phyloP scores from a whole-genome alignment of 495 filamentous ascomycete genomes.

The Aspergillus sparsus region DNA sequence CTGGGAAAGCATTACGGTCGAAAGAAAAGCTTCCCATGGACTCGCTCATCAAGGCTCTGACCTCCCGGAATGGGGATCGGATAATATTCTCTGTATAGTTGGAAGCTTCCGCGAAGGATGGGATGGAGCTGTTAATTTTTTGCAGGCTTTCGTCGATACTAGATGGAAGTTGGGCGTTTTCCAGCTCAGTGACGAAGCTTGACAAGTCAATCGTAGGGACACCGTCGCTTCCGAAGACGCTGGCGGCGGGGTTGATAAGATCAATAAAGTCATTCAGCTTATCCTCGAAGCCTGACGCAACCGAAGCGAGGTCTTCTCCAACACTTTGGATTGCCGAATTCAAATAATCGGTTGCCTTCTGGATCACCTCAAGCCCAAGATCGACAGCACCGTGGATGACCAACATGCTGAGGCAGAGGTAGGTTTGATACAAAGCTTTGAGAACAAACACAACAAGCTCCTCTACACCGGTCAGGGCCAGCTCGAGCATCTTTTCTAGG shows the following conservation, averaged over 20 bases:
- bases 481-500: slow-evolving; percentile 69
- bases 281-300: slow-evolving; percentile 57
- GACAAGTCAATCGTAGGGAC: slow-evolving; percentile 62
- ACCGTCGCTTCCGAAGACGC: slow-evolving; percentile 29
- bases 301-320: slow-evolving; percentile 59
- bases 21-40: slow-evolving; percentile 71
- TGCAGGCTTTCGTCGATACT: slow-evolving; percentile 63
- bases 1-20: slow-evolving; percentile 71
- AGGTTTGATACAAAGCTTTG: slow-evolving; percentile 84
- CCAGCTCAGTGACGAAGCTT: slow-evolving; percentile 60
- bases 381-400: slow-evolving; percentile 75
- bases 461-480: slow-evolving; percentile 81
- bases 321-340: slow-evolving; percentile 71
- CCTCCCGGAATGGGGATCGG: slow-evolving; percentile 71
- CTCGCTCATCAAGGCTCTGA: slow-evolving; percentile 69
- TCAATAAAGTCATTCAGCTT: slow-evolving; percentile 59
- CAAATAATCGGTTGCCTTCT: slow-evolving; percentile 69
- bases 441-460: slow-evolving; percentile 87
- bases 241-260: slow-evolving; percentile 41
- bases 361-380: slow-evolving; percentile 64
- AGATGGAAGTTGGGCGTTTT: slow-evolving; percentile 65
- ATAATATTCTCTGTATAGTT: slow-evolving; percentile 74
- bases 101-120: slow-evolving; percentile 78
- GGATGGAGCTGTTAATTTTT: slow-evolving; percentile 72
- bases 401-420: slow-evolving; percentile 81